These are phyloP conservation scores for Rubroshorea leprosula DNA, from an alignment of 345 rosid genomes.

Conservation along the genomic window DNA sequence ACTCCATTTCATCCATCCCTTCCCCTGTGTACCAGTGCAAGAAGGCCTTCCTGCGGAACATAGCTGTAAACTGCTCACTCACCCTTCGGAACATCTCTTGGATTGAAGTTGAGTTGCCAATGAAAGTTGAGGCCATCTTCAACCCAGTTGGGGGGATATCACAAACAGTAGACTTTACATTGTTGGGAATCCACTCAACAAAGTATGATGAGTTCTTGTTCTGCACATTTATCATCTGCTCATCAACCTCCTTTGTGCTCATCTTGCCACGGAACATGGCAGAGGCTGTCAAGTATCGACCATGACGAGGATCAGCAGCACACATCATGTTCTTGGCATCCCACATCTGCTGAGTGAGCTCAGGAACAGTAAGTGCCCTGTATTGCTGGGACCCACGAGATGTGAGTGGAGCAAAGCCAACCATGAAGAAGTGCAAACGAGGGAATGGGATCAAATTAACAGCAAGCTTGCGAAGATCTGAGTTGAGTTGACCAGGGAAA, in stretches of 20 bases:
- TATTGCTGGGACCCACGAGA: conserved; percentile 76
- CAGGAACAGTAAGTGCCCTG: conserved; percentile 67
- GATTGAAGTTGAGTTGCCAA: conserved; percentile 50
- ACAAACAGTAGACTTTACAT: conserved; percentile 71
- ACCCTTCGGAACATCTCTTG: conserved; percentile 77
- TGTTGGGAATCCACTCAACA: conserved; percentile 80
- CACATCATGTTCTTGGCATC: conserved; percentile 53
- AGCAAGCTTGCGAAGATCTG: conserved; percentile 68
- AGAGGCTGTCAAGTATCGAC: conserved; percentile 54
- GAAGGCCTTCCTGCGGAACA: conserved; percentile 72
- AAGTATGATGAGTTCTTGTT: conserved; percentile 78
- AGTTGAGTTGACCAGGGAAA: conserved; percentile 73
- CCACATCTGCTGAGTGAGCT: conserved; percentile 60
- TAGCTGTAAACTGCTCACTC: conserved; percentile 71
- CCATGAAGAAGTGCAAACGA: conserved; percentile 74
- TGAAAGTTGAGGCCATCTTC: conserved; percentile 77
- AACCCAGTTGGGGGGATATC: conserved; percentile 74
- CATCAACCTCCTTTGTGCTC: conserved; percentile 55
- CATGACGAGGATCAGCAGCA: conserved; percentile 50
- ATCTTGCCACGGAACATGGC: conserved; percentile 80
- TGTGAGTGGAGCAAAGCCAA: conserved; percentile 67
- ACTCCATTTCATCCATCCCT: conserved; percentile 49
- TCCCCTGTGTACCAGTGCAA: conserved; percentile 59
- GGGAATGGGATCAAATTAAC: conserved; percentile 74
- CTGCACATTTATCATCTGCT: conserved; percentile 73